Conservation (phyloP, 2,329 filamentous ascomycete species). For the Chaetomiaceae sp. region DNA sequence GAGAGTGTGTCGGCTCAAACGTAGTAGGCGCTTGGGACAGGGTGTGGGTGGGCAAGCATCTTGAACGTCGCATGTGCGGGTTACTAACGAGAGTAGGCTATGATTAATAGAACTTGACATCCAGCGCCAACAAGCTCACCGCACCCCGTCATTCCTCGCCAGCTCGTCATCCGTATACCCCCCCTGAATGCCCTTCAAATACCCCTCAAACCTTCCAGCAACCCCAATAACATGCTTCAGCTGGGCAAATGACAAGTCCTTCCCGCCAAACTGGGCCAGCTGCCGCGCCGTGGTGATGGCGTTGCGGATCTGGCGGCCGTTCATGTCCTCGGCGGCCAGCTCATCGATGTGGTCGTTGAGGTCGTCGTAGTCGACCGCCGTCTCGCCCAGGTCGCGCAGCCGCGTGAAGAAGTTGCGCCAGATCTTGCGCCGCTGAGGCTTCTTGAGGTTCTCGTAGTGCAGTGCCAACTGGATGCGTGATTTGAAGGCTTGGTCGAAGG, state of each 20-base stretch:
- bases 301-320: constrained; percentile 3
- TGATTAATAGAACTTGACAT: no score
- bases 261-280: not conserved
- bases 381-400: not conserved
- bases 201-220: not conserved
- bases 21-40: no score
- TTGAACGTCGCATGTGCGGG: no score
- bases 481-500: not conserved
- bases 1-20: no score
- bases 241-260: no score
- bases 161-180: not conserved
- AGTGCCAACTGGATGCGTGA: not conserved
- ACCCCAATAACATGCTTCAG: not conserved
- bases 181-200: not conserved
- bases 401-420: not conserved
- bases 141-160: not conserved
- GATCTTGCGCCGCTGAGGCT: not conserved
- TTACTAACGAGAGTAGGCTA: no score
- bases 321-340: not conserved
- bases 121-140: no score
- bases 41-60: no score
- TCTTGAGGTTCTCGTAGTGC: not conserved
- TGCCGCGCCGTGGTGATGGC: not conserved
- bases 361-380: not conserved
- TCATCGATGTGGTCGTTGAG: not conserved